These are phyloP conservation scores for Polygonum aviculare DNA, from an alignment of 148 eudicot species.

Conservation along the genomic window DNA sequence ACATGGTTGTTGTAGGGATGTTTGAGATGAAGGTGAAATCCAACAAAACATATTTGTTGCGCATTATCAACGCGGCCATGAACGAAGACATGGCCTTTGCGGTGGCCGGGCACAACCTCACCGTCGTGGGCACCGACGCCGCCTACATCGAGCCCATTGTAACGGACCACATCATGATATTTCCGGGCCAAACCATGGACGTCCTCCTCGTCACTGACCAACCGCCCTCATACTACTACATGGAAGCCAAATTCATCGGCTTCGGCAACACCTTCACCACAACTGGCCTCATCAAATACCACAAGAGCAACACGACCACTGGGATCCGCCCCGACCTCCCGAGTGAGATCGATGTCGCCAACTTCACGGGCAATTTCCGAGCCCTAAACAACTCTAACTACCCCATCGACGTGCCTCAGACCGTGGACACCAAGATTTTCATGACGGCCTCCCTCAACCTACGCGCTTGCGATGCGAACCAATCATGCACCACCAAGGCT, in stretches of 20 bases:
- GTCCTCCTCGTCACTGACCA: neutral
- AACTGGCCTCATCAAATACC: conserved; percentile 21
- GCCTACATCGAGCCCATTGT: conserved; percentile 19
- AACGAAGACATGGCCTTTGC: conserved; percentile 20
- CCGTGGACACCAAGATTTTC: conserved; percentile 1
- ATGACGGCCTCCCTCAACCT: conserved; percentile 17
- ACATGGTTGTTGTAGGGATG: conserved; percentile 10
- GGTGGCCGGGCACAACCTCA: conserved; percentile 16
- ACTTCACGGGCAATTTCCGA: conserved; percentile 12
- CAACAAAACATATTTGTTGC: conserved; percentile 23
- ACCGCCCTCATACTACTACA: neutral
- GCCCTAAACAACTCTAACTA: conserved; percentile 9
- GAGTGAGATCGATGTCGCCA: neutral
- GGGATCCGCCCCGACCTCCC: conserved; percentile 23
- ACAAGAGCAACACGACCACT: neutral
- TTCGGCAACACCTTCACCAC: conserved; percentile 13
- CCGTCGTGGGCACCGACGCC: conserved; percentile 19
- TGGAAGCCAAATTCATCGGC: neutral
- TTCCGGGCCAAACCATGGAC: conserved; percentile 29
- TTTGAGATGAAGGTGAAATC: conserved; percentile 10
- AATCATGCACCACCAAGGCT: neutral
- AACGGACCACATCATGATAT: conserved; percentile 16
- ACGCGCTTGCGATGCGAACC: neutral
- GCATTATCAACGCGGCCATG: conserved; percentile 21
- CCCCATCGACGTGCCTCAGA: conserved; percentile 17